phyloP scores from a whole-genome alignment of 2,329 filamentous ascomycete species.

The Pyrenophora seminiperda region DNA sequence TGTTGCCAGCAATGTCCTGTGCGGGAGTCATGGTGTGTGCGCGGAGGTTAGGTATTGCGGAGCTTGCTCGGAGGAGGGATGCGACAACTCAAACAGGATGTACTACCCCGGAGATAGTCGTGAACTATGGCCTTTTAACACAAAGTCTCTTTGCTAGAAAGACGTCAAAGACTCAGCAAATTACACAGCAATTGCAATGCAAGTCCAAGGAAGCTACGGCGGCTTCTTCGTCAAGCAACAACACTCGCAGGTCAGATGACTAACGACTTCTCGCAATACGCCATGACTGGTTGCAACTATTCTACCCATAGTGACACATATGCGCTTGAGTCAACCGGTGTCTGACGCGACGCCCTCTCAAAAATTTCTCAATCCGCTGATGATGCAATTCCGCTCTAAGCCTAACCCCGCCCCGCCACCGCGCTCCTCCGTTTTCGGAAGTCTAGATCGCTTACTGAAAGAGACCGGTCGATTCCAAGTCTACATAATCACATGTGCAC shows the following conservation, averaged over 20 bases:
- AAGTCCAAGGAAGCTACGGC: conserved; percentile 14
- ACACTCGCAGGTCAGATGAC: conserved; percentile 19
- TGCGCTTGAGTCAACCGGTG: conserved; percentile 23
- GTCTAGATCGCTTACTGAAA: neutral
- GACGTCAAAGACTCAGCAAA: conserved; percentile 1
- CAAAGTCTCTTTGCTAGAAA: neutral
- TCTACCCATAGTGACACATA: conserved; percentile 16
- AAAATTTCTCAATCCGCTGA: conserved; percentile 38
- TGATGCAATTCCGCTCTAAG: conserved; percentile 42
- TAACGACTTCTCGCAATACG: conserved; percentile 19
- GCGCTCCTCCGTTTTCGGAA: conserved; percentile 15
- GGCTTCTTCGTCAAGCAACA: conserved; percentile 23
- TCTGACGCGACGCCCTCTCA: conserved; percentile 20
- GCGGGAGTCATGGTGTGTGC: conserved; percentile 42
- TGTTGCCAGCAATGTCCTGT: conserved; percentile 44
- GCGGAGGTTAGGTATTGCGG: conserved; percentile 30
- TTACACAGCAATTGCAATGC: conserved; percentile 7
- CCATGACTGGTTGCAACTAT: conserved; percentile 12
- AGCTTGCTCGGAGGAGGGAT: conserved; percentile 23
- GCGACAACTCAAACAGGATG: conserved; percentile 26
- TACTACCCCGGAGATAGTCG: conserved; percentile 18
- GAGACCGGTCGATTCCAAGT: neutral
- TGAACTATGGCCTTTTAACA: conserved; percentile 5
- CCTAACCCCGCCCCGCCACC: conserved; percentile 21
- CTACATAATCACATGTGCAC: conserved; percentile 2